These are phyloP conservation scores for Prunus mira DNA, from an alignment of 306 rosid species.

Conservation along the genomic window DNA sequence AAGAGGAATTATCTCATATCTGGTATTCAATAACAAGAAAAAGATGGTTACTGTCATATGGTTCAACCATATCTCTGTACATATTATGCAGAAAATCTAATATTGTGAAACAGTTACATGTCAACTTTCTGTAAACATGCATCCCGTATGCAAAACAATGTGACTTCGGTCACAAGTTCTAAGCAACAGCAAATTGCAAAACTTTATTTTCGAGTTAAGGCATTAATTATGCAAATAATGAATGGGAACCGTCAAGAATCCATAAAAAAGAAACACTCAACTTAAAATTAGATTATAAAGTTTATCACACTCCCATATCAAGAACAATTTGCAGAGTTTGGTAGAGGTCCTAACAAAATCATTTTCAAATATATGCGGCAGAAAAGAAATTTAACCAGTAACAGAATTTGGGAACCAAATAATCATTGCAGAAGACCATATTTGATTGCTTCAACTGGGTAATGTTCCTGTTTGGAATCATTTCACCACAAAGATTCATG, in stretches of 20 bases:
- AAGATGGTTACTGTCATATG: conserved; percentile 19
- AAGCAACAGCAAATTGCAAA: neutral
- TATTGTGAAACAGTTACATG: neutral
- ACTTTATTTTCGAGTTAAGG: neutral
- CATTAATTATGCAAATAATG: neutral
- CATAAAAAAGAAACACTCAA: neutral
- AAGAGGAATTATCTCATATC: conserved; percentile 32
- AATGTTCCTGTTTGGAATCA: neutral
- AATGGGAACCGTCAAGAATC: neutral
- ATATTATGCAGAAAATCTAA: conserved; percentile 3
- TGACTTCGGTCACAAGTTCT: neutral
- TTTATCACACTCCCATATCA: neutral
- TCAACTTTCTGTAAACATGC: neutral
- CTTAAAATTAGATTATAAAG: neutral
- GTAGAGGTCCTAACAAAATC: neutral
- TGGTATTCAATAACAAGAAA: conserved; percentile 29
- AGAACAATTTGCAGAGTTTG: neutral
- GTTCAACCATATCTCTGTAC: neutral
- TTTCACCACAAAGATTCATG: neutral
- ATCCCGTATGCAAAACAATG: neutral
- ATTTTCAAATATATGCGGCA: neutral
- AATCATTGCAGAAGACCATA: neutral
- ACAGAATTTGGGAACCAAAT: neutral
- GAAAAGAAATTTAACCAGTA: neutral
- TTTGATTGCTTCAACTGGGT: neutral